Conservation (phyloP, 2,329 filamentous ascomycete species). For the Penicillium sp. region DNA sequence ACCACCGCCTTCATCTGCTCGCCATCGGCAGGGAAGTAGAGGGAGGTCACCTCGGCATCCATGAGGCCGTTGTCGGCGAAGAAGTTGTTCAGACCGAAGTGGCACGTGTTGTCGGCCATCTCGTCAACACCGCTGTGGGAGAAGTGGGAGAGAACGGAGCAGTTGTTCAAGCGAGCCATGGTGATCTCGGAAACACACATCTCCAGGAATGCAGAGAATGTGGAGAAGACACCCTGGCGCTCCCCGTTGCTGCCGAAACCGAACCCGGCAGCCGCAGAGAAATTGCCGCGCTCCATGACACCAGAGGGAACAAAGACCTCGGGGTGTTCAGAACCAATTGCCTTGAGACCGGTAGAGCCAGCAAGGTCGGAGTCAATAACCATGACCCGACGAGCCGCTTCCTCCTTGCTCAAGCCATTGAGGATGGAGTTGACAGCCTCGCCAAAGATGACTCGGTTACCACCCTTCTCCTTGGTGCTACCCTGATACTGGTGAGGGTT, state of each 20-base stretch:
- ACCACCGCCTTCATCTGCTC: slow-evolving; percentile 38
- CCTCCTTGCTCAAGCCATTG: slow-evolving; percentile 32
- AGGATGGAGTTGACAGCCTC: slow-evolving; percentile 36
- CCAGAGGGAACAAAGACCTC: slow-evolving; percentile 36
- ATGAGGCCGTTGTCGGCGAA: slow-evolving; percentile 38
- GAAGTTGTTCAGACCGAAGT: slow-evolving; percentile 39
- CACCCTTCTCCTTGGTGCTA: slow-evolving; percentile 31
- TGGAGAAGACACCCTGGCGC: slow-evolving; percentile 37
- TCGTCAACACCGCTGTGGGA: slow-evolving; percentile 38
- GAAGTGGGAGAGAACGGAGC: slow-evolving; percentile 36
- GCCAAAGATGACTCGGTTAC: slow-evolving; percentile 36
- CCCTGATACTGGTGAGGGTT: slow-evolving; percentile 32
- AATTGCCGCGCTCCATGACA: slow-evolving; percentile 39
- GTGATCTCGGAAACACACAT: slow-evolving; percentile 39
- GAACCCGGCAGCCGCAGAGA: slow-evolving; percentile 37
- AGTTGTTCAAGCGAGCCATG: slow-evolving; percentile 36
- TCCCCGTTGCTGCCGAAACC: slow-evolving; percentile 32
- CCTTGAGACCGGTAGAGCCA: slow-evolving; percentile 37
- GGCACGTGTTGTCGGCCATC: slow-evolving; percentile 40
- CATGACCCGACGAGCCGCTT: slow-evolving; percentile 33
- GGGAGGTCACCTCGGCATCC: slow-evolving; percentile 29
- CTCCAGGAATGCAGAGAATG: slow-evolving; percentile 38
- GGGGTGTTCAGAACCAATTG: slow-evolving; percentile 32
- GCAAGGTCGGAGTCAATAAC: slow-evolving; percentile 39
- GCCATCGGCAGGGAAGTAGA: slow-evolving; percentile 39